Percentiles rank a stretch among this genome's conserved stretches.
phyloP scores from a whole-genome alignment of 2,329 filamentous ascomycete genomes.

The Venturia aucupariae region DNA sequence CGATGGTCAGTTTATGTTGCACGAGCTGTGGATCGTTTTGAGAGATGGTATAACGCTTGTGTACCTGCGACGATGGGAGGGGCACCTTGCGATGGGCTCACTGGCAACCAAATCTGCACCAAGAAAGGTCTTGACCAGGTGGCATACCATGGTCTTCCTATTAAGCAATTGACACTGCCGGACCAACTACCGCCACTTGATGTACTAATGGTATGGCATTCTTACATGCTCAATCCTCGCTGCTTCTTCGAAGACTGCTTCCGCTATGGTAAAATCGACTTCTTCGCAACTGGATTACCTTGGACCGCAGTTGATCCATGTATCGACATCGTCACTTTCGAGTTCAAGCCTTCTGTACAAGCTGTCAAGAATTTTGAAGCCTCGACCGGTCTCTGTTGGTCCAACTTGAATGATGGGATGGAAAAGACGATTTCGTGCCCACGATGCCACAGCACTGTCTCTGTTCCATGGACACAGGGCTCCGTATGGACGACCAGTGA shows the following conservation, averaged over 20 bases:
- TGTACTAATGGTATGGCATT: conserved; percentile 71
- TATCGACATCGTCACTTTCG: conserved; percentile 50
- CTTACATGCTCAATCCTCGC: conserved; percentile 68
- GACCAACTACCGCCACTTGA: conserved; percentile 52
- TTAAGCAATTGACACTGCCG: conserved; percentile 29
- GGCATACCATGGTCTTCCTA: conserved; percentile 18
- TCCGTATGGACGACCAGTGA: conserved; percentile 31
- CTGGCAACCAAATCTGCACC: conserved; percentile 16
- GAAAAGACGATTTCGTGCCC: conserved; percentile 48
- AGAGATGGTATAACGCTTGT: conserved; percentile 50
- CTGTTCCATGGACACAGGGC: conserved; percentile 51
- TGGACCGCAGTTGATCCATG: conserved; percentile 51
- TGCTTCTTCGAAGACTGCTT: conserved; percentile 67
- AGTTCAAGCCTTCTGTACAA: conserved; percentile 41
- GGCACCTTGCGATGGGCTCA: conserved; percentile 18
- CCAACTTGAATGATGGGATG: conserved; percentile 45
- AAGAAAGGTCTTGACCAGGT: conserved; percentile 26
- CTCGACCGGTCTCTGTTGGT: conserved; percentile 47
- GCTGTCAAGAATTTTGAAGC: conserved; percentile 40
- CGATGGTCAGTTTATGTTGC: conserved; percentile 63
- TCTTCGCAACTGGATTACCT: conserved; percentile 57
- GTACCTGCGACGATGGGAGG: conserved; percentile 31
- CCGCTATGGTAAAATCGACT: conserved; percentile 42
- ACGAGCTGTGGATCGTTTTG: conserved; percentile 59
- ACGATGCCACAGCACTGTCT: conserved; percentile 35